Evolutionary conservation across 2,329 filamentous ascomycete species (phyloP).

Genomic region (Botrytis porri): DNA sequence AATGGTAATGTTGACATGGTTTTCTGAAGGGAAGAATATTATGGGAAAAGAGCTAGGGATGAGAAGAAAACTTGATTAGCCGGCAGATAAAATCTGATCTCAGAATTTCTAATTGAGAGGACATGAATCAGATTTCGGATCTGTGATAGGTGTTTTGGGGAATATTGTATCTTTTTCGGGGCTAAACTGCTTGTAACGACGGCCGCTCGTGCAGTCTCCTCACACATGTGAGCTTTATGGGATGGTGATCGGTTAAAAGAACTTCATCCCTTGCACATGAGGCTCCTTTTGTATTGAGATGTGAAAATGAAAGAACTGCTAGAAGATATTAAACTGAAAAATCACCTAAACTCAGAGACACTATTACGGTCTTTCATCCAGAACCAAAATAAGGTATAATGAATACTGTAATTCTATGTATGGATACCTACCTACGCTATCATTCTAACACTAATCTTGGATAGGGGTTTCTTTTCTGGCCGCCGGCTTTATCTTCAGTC

Average conservation of each 20-base stretch:
- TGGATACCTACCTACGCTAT: not conserved
- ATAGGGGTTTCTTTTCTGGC: not conserved
- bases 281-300: constrained; percentile 2
- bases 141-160: not conserved
- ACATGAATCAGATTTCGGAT: not conserved
- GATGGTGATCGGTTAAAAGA: not conserved
- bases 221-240: constrained; percentile 8
- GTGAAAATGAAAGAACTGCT: not conserved
- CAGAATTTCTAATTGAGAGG: not conserved
- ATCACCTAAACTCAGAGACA: not conserved
- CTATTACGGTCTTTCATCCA: not conserved
- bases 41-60: constrained; percentile 25
- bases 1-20: not conserved
- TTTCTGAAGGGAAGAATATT: constrained; percentile 26
- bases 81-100: constrained; percentile 16
- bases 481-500: not conserved
- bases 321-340: not conserved
- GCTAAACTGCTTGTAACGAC: not conserved
- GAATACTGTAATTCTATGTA: not conserved
- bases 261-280: not conserved
- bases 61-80: constrained; percentile 22
- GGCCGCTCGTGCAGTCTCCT: not conserved
- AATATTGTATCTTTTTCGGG: not conserved
- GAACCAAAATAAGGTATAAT: not conserved
- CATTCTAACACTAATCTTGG: not conserved